Conservation (phyloP, 306 rosid genomes). For the Cicer pinnatifidum region DNA sequence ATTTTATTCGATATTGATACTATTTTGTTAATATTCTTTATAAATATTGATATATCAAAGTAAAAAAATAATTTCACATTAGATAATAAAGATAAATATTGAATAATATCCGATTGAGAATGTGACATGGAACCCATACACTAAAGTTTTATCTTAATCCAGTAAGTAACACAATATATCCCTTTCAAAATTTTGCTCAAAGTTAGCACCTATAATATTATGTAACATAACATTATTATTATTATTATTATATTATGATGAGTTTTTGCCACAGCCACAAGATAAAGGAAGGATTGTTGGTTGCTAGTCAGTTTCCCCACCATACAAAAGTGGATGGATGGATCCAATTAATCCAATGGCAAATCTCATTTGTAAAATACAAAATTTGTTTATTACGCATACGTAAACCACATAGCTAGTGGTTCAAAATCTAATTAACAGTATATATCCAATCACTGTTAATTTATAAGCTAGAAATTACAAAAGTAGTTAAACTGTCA, state of each 20-base stretch:
- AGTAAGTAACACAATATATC: neutral
- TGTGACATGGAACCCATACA: no score
- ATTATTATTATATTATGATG: no score
- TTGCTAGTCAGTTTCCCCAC: constrained; percentile 50
- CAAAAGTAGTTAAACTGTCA: constrained; percentile 8
- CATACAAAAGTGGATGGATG: constrained; percentile 38
- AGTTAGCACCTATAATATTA: constrained; percentile 22
- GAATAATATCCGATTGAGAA: no score
- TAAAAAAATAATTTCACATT: no score
- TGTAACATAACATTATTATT: neutral
- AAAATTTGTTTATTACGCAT: constrained; percentile 40
- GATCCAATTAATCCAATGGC: constrained; percentile 6
- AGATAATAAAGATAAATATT: no score
- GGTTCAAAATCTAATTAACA: constrained; percentile 37
- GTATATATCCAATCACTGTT: constrained; percentile 4
- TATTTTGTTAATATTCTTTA: no score
- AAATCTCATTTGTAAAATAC: neutral
- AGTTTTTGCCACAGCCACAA: constrained; percentile 38
- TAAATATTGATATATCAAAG: no score
- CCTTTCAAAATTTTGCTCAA: neutral
- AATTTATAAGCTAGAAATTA: neutral
- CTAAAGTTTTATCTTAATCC: no score
- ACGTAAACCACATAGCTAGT: constrained; percentile 13
- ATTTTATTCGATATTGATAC: no score
- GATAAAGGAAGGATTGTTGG: constrained; percentile 40